Conservation (phyloP, 306 rosid genomes). For the Prosopis cineraria region DNA sequence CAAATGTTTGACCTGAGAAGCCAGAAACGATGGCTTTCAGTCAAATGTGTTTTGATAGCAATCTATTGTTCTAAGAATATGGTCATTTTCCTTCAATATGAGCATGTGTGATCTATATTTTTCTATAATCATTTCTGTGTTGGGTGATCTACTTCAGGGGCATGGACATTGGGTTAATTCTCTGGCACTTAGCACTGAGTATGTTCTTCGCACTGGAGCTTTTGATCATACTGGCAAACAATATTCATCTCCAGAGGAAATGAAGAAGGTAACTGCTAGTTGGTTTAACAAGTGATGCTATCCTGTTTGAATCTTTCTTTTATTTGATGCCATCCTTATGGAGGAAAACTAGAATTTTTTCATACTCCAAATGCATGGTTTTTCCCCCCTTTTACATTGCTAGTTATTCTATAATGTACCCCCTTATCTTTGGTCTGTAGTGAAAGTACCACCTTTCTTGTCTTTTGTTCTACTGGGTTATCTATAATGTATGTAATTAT, state of each 20-base stretch:
- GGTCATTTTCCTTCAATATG: neutral
- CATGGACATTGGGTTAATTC: conserved; percentile 98
- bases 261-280: conserved; percentile 64
- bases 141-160: conserved; percentile 62
- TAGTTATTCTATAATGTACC: neutral
- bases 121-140: conserved; percentile 7
- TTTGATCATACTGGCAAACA: conserved; percentile 92
- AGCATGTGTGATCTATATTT: conserved; percentile 7
- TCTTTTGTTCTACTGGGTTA: conserved; percentile 3
- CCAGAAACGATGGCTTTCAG: neutral
- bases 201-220: conserved; percentile 94
- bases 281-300: conserved; percentile 11
- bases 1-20: neutral
- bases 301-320: conserved; percentile 14
- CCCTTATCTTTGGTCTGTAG: neutral
- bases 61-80: neutral
- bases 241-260: conserved; percentile 77
- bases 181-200: conserved; percentile 93
- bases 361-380: neutral
- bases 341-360: neutral
- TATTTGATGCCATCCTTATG: neutral
- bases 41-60: neutral
- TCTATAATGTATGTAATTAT: conserved; percentile 2
- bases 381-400: neutral
- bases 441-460: neutral